Conservation (phyloP, 2,329 filamentous ascomycete genomes). For the Claviceps africana region DNA sequence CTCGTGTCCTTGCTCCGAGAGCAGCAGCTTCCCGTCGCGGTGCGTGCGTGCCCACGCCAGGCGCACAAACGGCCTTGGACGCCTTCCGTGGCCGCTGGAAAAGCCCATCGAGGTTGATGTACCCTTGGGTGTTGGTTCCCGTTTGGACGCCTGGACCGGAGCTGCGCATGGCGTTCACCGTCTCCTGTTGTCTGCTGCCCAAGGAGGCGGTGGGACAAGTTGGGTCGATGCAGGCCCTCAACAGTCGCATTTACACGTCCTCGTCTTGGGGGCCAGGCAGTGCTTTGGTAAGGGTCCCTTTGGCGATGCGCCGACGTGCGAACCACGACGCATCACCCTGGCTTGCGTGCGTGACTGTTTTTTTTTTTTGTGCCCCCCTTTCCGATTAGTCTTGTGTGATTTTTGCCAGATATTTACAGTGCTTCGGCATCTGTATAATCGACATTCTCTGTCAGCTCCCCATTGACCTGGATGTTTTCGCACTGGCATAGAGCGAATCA, state of each 20-base stretch:
- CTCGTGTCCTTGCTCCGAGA: background rate
- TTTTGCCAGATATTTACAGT: constrained; percentile 23
- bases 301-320: background rate
- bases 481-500: constrained; percentile 37
- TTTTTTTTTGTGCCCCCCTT: background rate
- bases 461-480: constrained; percentile 40
- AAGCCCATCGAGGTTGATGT: background rate
- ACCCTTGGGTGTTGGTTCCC: background rate
- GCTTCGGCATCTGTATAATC: constrained; percentile 26
- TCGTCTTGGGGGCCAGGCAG: too few relatives aligned
- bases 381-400: background rate
- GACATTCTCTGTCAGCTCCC: constrained; percentile 32
- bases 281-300: too few relatives aligned
- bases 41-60: background rate
- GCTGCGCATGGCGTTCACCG: background rate
- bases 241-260: too few relatives aligned
- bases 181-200: too few relatives aligned
- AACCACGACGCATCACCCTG: too few relatives aligned
- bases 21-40: background rate
- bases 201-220: too few relatives aligned
- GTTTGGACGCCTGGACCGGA: background rate
- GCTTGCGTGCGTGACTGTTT: background rate
- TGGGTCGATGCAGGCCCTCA: too few relatives aligned
- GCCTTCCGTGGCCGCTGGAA: background rate
- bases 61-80: background rate